phyloP scores from a whole-genome alignment of 371 early-diverging fungal species.

The Fennellomyces sp. region DNA sequence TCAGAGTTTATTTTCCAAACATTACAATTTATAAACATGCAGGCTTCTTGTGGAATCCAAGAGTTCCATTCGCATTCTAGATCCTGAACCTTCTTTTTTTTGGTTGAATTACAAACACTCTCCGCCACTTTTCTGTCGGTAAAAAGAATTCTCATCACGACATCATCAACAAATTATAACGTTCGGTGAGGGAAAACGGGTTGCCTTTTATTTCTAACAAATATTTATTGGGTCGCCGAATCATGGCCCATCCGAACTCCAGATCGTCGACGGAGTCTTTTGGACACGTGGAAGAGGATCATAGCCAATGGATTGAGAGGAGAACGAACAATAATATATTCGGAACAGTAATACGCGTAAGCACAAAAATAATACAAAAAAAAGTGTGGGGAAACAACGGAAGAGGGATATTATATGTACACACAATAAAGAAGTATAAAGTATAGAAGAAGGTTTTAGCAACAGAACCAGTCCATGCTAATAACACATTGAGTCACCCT shows the following conservation, averaged over 20 bases:
- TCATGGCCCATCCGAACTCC: background rate
- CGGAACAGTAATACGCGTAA: background rate
- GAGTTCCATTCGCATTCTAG: too few species aligned
- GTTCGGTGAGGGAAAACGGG: too few species aligned
- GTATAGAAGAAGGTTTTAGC: background rate
- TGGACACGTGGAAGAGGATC: slow-evolving; percentile 7
- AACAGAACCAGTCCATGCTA: slow-evolving; percentile 13
- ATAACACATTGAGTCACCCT: slow-evolving; percentile 3
- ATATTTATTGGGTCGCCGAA: background rate
- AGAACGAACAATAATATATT: background rate
- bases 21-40: too few species aligned
- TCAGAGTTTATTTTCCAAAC: too few species aligned
- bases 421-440: background rate
- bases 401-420: background rate
- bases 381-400: background rate
- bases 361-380: background rate
- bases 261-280: background rate
- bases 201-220: too few species aligned
- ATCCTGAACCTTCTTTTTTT: too few species aligned
- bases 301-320: background rate
- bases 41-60: too few species aligned
- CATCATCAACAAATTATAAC: too few species aligned
- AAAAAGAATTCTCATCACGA: too few species aligned
- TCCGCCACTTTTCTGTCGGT: too few species aligned
- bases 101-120: too few species aligned